Base-by-base conservation (phyloP, 805 yeast genomes). In the Candida succiphila region DNA sequence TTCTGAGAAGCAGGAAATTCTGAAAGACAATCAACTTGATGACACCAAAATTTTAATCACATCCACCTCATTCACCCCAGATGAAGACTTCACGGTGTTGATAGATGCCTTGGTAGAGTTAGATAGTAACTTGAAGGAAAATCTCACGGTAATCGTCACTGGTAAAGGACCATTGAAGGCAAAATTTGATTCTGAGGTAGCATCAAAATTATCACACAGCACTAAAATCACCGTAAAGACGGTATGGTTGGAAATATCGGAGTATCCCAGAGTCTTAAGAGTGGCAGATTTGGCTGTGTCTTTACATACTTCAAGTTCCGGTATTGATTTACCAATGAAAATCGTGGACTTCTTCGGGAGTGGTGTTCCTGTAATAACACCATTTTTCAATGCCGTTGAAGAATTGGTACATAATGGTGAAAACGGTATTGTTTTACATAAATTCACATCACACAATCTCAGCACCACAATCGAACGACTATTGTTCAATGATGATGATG, bases 311-410 rank as follows among this genome's bases (percentile, higher is more conserved):
- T 88, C 97, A 0, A 81, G 94, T 29, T 82, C 95, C 30, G 98
- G 99, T 0, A 66, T 83, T 36, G 99, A 92, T 49, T 65, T 92
- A 37, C 99, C 99, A 1, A 92, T 92, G 99, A 92, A 92, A 55
- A 83, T 92, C 24, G 79, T 89, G 5, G 99, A 92, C 49, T 76
- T 89, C 71, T 88, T 89, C 63, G 98, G 98, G 0, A 83, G 92
- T 42, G 97, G 97, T 0, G 61, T 92, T 10, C 99, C 98, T 1
- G 96, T 87, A 0, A 63, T 88, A 3, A 74, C 95, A 0, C 62
- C 88, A 37, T 61, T 67, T 25, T 92, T 85, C 52, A 75, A 80
- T 0, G 89, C 95, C 2, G 67, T 89, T 12, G 62, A 63, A 6
- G 98, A 92, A 52, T 61, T 92, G 29, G 89, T 92, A 1, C 61